phyloP scores from a whole-genome alignment of 129 eudicot species.

The Flaveria brownii region DNA sequence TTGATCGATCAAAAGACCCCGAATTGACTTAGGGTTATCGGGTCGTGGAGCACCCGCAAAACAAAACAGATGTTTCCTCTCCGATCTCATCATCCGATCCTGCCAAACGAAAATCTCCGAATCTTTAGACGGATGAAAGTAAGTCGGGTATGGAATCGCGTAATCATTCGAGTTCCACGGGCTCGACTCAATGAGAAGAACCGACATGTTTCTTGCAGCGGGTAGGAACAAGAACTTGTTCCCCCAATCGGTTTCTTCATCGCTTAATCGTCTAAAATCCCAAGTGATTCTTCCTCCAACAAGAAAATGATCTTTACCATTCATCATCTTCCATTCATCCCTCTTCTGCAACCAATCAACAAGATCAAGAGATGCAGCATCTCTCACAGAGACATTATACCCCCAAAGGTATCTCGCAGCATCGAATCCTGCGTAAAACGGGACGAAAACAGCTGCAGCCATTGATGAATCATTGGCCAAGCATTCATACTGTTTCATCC shows the following conservation, averaged over 20 bases:
- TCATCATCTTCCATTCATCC: conserved; percentile 82
- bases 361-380: conserved; percentile 75
- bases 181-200: conserved; percentile 87
- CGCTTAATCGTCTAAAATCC: conserved; percentile 70
- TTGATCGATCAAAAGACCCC: conserved; percentile 70
- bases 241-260: conserved; percentile 81
- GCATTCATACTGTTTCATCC: conserved; percentile 94
- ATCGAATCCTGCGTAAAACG: conserved; percentile 90
- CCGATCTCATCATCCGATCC: conserved; percentile 66
- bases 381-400: conserved; percentile 58
- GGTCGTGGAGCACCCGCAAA: conserved; percentile 97
- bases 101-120: conserved; percentile 71
- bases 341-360: conserved; percentile 64
- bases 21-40: conserved; percentile 57
- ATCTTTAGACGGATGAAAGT: conserved; percentile 88
- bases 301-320: conserved; percentile 87
- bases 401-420: conserved; percentile 91
- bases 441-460: conserved; percentile 88
- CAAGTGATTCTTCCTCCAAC: conserved; percentile 92
- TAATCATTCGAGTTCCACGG: conserved; percentile 84
- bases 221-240: conserved; percentile 81
- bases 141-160: conserved; percentile 88
- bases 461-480: conserved; percentile 72
- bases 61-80: conserved; percentile 68
- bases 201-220: conserved; percentile 83